Conservation (phyloP, 2,329 filamentous ascomycete species). For the Xylaria sp. region DNA sequence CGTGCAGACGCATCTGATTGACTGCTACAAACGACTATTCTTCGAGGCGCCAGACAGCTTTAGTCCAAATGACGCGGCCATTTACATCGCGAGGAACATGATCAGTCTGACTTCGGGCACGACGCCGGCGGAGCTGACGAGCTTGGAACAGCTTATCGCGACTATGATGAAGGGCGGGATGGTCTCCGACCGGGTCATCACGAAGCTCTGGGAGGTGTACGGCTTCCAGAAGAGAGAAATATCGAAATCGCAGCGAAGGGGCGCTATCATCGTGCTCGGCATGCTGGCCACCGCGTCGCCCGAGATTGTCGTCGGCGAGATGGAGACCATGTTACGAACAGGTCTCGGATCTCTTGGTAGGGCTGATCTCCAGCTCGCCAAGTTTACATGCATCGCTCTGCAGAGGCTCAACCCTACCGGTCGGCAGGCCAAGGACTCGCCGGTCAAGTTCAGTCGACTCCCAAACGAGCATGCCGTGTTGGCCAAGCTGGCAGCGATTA, state of each 20-base stretch:
- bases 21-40: conserved; percentile 94
- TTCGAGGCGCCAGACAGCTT: conserved; percentile 93
- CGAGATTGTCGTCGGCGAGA: conserved; percentile 90
- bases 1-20: conserved; percentile 93
- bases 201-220: conserved; percentile 97
- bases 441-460: conserved; percentile 72
- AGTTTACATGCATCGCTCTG: conserved; percentile 93
- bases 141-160: conserved; percentile 88
- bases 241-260: conserved; percentile 84
- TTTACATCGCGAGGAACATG: conserved; percentile 97
- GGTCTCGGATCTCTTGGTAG: conserved; percentile 82
- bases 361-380: conserved; percentile 83
- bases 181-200: conserved; percentile 81
- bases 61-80: conserved; percentile 85
- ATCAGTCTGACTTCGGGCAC: conserved; percentile 97
- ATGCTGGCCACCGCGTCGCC: conserved; percentile 95
- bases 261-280: conserved; percentile 92
- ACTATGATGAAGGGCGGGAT: conserved; percentile 97
- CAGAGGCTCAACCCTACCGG: conserved; percentile 86
- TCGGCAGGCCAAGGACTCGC: conserved; percentile 75
- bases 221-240: conserved; percentile 92
- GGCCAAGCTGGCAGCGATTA: conserved; percentile 77
- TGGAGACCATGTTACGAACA: conserved; percentile 90
- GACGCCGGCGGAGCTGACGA: conserved; percentile 92
- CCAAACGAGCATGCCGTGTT: conserved; percentile 92